Conservation (phyloP, 108 stramenopile species). For the Fragilariopsis cylindrus region DNA sequence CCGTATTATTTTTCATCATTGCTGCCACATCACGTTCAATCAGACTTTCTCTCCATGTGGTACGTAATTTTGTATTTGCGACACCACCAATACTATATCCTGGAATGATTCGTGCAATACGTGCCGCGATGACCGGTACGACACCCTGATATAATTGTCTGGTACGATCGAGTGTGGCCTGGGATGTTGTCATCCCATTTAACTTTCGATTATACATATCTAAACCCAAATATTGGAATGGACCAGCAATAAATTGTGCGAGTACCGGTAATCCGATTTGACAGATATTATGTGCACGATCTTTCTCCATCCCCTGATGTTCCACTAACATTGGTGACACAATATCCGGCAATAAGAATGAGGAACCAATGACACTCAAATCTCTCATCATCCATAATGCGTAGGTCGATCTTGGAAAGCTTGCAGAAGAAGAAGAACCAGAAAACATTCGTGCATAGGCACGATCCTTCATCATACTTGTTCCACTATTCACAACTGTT, state of each 20-base stretch:
- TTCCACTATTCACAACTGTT: slow-evolving; percentile 44
- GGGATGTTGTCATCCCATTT: neutral
- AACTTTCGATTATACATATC: slow-evolving; percentile 59
- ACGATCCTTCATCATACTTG: slow-evolving; percentile 54
- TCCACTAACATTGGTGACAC: slow-evolving; percentile 24
- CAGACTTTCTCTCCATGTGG: slow-evolving; percentile 27
- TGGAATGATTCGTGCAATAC: slow-evolving; percentile 54
- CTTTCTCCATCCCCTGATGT: slow-evolving; percentile 16
- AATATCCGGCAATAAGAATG: slow-evolving; percentile 54
- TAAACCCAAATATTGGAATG: slow-evolving; percentile 53
- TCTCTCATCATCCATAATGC: slow-evolving; percentile 55
- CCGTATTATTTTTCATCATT: neutral
- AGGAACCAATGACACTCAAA: slow-evolving; percentile 52
- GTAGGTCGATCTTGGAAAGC: slow-evolving; percentile 44
- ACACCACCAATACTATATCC: slow-evolving; percentile 65
- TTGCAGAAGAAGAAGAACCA: slow-evolving; percentile 15
- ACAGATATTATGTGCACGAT: slow-evolving; percentile 26
- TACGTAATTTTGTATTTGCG: slow-evolving; percentile 35
- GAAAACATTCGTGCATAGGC: slow-evolving; percentile 54
- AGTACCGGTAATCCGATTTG: slow-evolving; percentile 46
- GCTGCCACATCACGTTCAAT: slow-evolving; percentile 13
- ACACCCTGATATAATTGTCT: slow-evolving; percentile 25
- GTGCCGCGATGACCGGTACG: slow-evolving; percentile 35
- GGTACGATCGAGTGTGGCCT: slow-evolving; percentile 29
- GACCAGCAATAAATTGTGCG: slow-evolving; percentile 54